Base-by-base conservation (phyloP, 2,329 filamentous ascomycete species). In the Pseudogymnoascus sp. region DNA sequence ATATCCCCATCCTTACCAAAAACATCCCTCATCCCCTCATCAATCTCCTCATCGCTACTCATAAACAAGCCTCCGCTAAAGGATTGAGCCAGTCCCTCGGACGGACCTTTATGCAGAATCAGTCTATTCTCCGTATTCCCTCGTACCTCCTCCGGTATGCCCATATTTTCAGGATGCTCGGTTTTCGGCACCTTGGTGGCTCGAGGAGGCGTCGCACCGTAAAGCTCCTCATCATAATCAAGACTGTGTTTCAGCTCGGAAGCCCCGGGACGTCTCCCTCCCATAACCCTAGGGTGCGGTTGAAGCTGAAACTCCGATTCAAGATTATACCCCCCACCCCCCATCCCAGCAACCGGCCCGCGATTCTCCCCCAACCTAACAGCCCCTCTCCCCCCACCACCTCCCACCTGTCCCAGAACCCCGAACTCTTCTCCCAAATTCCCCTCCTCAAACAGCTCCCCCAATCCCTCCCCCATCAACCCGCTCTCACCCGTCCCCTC, bases 31-130 rank as follows among this genome's bases (percentile, higher is more conserved):
- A 5, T 2, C 11, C 51, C 29, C 18, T 57, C 16, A 34, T 57
- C 51, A 18, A 57, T 4, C n/a, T 57, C 51, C n/a, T 57, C 51
- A 8, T 57, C 51, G 2, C 51, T 57, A 57, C 51, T 57, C 51
- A 57, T 21, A 21, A 57, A 57, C 51, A 57, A 1, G 5, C 29
- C 29, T 14, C 51, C 51, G 6, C 26, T 57, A 4, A 57, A 29
- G 0, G 51, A 34, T 3, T 8, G 8, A 34, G 29, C 29, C 5
- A 34, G 11, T 8, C 29, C 51, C n/a, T 7, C 16, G 0, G 51
- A 12, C n/a, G n/a, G 10, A 11, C 7, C 23, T 14, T 34, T 34
- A 5, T 57, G 51, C n/a, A 18, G 29, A 12, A 34, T 14, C 51
- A 34, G 4, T 11, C 29, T 18, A 4, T 57, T 57, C 3, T 57